phyloP scores from a whole-genome alignment of 768 basidiomycete species.

The Boletellus sp. region DNA sequence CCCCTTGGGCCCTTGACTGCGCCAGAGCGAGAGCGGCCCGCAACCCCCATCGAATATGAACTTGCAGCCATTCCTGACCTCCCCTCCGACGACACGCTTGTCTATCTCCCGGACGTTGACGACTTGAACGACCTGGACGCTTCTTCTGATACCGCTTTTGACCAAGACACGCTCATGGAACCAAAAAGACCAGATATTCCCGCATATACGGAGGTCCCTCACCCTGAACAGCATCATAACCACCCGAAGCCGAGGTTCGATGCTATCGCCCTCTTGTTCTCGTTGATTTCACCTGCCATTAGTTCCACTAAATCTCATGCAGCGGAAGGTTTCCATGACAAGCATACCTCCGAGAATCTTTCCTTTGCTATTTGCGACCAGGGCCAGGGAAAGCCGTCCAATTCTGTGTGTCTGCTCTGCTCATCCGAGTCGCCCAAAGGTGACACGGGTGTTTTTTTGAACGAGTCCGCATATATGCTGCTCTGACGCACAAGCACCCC shows the following conservation, averaged over 20 bases:
- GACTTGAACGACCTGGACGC: slow-evolving; percentile 9
- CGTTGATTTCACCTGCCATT: slow-evolving; percentile 11
- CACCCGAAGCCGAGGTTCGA: slow-evolving; percentile 17
- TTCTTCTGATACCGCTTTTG: slow-evolving; percentile 23
- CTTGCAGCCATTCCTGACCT: not conserved
- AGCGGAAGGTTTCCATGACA: not conserved
- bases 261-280: not conserved
- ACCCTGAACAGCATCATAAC: not conserved
- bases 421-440: slow-evolving; percentile 15
- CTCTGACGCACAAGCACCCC: slow-evolving; percentile 15
- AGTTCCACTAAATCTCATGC: slow-evolving; percentile 5
- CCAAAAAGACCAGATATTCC: not conserved
- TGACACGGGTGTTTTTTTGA: slow-evolving; percentile 10
- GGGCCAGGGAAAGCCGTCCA: slow-evolving; percentile 5
- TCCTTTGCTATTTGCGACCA: slow-evolving; percentile 17
- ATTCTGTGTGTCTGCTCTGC: slow-evolving; percentile 24
- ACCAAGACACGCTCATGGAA: slow-evolving; percentile 1
- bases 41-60: slow-evolving; percentile 2
- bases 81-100: slow-evolving; percentile 25
- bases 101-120: slow-evolving; percentile 6
- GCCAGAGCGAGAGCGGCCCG: slow-evolving; percentile 13
- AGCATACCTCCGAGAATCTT: not conserved
- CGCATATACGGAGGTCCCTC: slow-evolving; percentile 18
- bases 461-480: slow-evolving; percentile 15
- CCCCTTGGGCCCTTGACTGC: slow-evolving; percentile 2